Percentiles rank a stretch among this genome's conserved stretches.
Conservation (phyloP, 495 filamentous ascomycete species). For the Sabuloglossum arenarium region DNA sequence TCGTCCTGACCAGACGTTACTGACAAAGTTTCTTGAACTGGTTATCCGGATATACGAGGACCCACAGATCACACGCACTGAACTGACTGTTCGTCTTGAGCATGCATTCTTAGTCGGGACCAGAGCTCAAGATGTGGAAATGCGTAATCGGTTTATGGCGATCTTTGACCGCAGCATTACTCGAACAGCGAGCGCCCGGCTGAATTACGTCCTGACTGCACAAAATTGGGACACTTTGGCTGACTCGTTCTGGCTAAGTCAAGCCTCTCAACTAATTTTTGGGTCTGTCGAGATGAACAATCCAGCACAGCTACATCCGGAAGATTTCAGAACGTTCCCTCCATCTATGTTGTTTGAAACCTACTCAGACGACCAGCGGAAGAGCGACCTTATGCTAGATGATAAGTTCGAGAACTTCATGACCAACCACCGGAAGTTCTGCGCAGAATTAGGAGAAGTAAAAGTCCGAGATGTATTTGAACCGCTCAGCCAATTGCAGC, state of each 20-base stretch:
- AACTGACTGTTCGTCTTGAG: slow-evolving; percentile 89
- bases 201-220: slow-evolving; percentile 72
- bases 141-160: slow-evolving; percentile 86
- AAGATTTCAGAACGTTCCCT: slow-evolving; percentile 63
- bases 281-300: slow-evolving; percentile 75
- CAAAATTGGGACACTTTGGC: slow-evolving; percentile 94
- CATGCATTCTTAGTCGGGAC: slow-evolving; percentile 95
- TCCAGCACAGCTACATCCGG: slow-evolving; percentile 48
- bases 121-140: slow-evolving; percentile 81
- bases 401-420: slow-evolving; percentile 66
- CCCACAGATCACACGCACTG: slow-evolving; percentile 79
- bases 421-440: slow-evolving; percentile 56
- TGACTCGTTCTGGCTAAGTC: slow-evolving; percentile 91
- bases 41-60: slow-evolving; percentile 97
- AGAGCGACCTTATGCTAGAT: slow-evolving; percentile 53
- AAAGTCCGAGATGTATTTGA: slow-evolving; percentile 72
- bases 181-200: slow-evolving; percentile 60
- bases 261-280: slow-evolving; percentile 78
- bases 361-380: slow-evolving; percentile 50
- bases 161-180: slow-evolving; percentile 88
- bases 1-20: slow-evolving; percentile 55
- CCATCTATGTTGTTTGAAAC: slow-evolving; percentile 45
- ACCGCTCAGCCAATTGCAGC: slow-evolving; percentile 84
- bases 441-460: slow-evolving; percentile 60
- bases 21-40: slow-evolving; percentile 82